Percentiles rank a stretch among this genome's conserved stretches.
Conservation (phyloP, 805 yeast genomes). For the Nakazawaea wickerhamii region DNA sequence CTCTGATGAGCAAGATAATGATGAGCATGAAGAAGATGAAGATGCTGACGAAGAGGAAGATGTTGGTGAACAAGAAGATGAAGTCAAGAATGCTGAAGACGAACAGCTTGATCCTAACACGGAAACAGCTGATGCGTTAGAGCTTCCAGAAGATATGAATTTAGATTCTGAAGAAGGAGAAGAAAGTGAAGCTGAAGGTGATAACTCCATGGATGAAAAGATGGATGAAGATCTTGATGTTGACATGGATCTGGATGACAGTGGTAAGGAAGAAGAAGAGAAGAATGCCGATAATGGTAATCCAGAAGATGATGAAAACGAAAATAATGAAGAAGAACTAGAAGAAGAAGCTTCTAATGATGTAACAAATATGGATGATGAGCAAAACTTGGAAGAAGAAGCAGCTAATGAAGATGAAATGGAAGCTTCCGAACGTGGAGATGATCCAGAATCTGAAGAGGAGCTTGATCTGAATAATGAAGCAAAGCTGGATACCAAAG, state of each 20-base stretch:
- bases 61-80: conserved; percentile 79
- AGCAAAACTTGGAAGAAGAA: conserved; percentile 23
- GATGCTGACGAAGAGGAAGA: conserved; percentile 43
- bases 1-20: conserved; percentile 29
- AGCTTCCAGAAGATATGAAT: conserved; percentile 88
- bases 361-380: conserved; percentile 22
- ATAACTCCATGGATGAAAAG: conserved; percentile 27
- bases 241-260: conserved; percentile 25
- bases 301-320: conserved; percentile 17
- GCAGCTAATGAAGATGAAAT: conserved; percentile 19
- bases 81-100: conserved; percentile 60
- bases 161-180: conserved; percentile 75
- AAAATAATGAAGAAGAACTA: conserved; percentile 16
- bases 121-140: conserved; percentile 82
- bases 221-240: conserved; percentile 26
- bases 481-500: conserved; percentile 22
- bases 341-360: conserved; percentile 21
- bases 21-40: conserved; percentile 33
- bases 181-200: conserved; percentile 36
- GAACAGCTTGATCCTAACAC: conserved; percentile 68
- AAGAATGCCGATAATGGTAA: conserved; percentile 17
- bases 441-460: conserved; percentile 17
- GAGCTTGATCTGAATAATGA: conserved; percentile 27
- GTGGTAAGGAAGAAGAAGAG: conserved; percentile 27
- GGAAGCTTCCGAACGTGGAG: too few species aligned